Percentiles rank a stretch among this genome's conserved stretches.
Evolutionary conservation across 108 stramenopile species (phyloP).

Genomic region (Skeletonema marinoi): DNA sequence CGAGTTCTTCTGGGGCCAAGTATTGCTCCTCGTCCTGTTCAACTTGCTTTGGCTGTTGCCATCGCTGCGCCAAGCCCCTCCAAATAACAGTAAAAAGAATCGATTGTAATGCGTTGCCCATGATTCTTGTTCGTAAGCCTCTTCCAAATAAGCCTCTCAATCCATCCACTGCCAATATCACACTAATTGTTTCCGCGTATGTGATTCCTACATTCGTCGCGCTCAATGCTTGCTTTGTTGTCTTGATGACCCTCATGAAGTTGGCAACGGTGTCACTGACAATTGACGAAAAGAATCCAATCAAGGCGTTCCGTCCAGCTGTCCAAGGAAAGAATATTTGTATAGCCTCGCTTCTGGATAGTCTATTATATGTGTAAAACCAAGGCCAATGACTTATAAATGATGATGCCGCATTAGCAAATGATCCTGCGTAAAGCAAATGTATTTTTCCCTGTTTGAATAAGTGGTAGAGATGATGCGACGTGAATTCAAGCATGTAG

Average conservation of each 20-base stretch:
- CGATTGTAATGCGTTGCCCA: slow-evolving; percentile 85
- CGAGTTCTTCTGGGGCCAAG: neutral
- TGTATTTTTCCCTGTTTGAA: slow-evolving; percentile 46
- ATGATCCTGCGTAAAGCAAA: slow-evolving; percentile 75
- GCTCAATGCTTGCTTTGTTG: slow-evolving; percentile 81
- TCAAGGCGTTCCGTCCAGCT: slow-evolving; percentile 66
- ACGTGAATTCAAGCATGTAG: neutral
- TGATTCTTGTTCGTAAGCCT: slow-evolving; percentile 73
- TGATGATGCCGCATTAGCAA: slow-evolving; percentile 67
- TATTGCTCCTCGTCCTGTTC: neutral
- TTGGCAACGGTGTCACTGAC: slow-evolving; percentile 82
- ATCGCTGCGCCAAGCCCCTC: slow-evolving; percentile 74
- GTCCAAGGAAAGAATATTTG: slow-evolving; percentile 33
- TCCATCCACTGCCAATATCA: slow-evolving; percentile 84
- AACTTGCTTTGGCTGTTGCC: slow-evolving; percentile 12
- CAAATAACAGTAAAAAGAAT: slow-evolving; percentile 84
- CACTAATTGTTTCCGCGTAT: slow-evolving; percentile 69
- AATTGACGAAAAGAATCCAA: slow-evolving; percentile 79
- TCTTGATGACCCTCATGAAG: slow-evolving; percentile 85
- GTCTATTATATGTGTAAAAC: slow-evolving; percentile 79
- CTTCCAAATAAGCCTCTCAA: slow-evolving; percentile 86
- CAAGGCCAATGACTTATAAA: slow-evolving; percentile 82
- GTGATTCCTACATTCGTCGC: slow-evolving; percentile 54
- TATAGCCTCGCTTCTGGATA: slow-evolving; percentile 51
- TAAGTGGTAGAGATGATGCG: neutral